phyloP scores from a whole-genome alignment of 768 basidiomycete species.

The Termitomyces sp. region DNA sequence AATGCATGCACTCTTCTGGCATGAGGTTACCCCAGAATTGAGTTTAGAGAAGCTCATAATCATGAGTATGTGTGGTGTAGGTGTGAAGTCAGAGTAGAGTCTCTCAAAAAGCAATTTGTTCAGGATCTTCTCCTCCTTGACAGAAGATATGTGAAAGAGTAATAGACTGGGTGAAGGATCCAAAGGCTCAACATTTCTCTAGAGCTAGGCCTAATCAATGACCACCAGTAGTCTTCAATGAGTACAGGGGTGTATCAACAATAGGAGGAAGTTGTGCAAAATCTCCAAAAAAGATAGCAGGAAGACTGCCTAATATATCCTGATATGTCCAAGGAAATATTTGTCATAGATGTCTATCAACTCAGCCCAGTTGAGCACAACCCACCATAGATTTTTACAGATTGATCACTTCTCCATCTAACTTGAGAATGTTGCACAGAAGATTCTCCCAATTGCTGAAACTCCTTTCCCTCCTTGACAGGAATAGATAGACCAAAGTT shows the following conservation, averaged over 20 bases:
- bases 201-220: too few species aligned
- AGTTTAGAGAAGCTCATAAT: too few species aligned
- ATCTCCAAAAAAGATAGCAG: constrained; percentile 20
- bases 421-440: neutral
- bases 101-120: too few species aligned
- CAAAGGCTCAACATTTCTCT: too few species aligned
- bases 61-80: too few species aligned
- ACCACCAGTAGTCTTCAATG: too few species aligned
- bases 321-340: constrained; percentile 7
- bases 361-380: constrained; percentile 9
- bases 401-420: neutral
- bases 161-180: too few species aligned
- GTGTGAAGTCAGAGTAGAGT: too few species aligned
- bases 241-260: neutral
- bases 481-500: constrained; percentile 6
- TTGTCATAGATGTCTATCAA: constrained; percentile 15
- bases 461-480: neutral
- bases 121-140: too few species aligned
- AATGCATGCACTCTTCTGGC: too few species aligned
- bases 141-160: too few species aligned
- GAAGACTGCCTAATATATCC: constrained; percentile 13
- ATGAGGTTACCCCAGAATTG: too few species aligned
- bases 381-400: constrained; percentile 24
- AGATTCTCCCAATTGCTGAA: neutral
- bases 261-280: constrained; percentile 25